Conservation (phyloP, 2,329 filamentous ascomycete genomes). For the Juglanconis oblonga region DNA sequence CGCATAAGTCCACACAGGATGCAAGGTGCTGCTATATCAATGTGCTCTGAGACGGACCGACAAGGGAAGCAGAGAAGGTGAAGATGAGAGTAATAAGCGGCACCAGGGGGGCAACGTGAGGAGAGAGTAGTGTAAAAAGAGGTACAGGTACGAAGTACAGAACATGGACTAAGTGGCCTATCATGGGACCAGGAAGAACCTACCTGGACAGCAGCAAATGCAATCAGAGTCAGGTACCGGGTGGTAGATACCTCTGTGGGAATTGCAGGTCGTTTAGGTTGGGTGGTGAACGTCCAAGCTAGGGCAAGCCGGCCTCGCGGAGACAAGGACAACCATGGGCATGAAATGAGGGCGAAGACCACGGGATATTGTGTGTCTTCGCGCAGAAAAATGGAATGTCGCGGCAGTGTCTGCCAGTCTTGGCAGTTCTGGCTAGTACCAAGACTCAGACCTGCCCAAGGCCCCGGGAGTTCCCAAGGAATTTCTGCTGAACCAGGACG, state of each 20-base stretch:
- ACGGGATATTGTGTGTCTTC: background rate
- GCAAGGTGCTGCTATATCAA: background rate
- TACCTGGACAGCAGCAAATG: conserved; percentile 3
- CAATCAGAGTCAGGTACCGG: conserved; percentile 13
- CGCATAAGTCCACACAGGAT: background rate
- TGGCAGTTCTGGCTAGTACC: conserved; percentile 7
- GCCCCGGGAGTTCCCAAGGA: conserved; percentile 4
- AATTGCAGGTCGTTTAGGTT: background rate
- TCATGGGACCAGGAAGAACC: conserved; percentile 7
- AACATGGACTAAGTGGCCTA: conserved; percentile 12
- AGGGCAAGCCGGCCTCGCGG: conserved; percentile 13
- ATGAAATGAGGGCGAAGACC: background rate
- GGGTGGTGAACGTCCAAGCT: conserved; percentile 11
- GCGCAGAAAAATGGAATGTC: conserved; percentile 3
- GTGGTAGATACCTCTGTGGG: conserved; percentile 2
- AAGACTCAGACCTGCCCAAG: background rate
- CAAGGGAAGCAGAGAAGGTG: background rate
- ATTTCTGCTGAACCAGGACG: conserved; percentile 4
- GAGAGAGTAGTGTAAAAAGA: background rate
- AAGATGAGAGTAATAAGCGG: background rate
- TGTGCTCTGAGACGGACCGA: background rate
- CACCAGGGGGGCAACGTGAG: background rate
- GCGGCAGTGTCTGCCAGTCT: conserved; percentile 4
- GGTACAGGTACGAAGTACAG: conserved; percentile 1
- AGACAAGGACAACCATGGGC: conserved; percentile 16